Conservation (phyloP, 208 protist genomes). For the Crithidia bombi region DNA sequence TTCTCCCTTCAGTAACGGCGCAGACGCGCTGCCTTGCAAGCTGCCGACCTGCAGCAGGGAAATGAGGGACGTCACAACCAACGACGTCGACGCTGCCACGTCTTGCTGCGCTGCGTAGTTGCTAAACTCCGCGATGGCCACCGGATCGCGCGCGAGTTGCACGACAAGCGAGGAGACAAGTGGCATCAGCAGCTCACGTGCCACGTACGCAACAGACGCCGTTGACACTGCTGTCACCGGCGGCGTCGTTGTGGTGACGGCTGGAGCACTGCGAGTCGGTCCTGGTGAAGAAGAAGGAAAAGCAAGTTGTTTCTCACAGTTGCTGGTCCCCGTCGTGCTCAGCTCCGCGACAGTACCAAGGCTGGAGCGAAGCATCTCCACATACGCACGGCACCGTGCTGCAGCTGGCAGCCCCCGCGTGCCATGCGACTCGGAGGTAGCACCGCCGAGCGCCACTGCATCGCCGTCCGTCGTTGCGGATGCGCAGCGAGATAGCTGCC, state of each 20-base stretch:
- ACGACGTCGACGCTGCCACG: background rate
- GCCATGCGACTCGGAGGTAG: background rate
- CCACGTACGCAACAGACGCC: background rate
- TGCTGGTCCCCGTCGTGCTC: background rate
- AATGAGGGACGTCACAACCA: background rate
- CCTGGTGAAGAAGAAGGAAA: too few species aligned
- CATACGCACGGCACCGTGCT: constrained; percentile 22
- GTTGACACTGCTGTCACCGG: background rate
- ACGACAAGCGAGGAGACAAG: constrained; percentile 26
- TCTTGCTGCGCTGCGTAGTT: background rate
- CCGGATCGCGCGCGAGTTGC: constrained; percentile 27
- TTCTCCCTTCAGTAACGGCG: background rate
- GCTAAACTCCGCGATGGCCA: constrained; percentile 13
- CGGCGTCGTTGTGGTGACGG: background rate
- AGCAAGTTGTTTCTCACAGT: background rate
- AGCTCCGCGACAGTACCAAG: constrained; percentile 17
- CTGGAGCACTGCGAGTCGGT: constrained; percentile 9
- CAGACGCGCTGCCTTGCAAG: background rate
- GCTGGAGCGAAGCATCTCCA: constrained; percentile 26
- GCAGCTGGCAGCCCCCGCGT: background rate
- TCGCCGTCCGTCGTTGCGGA: too few species aligned
- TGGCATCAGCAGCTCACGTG: constrained; percentile 14
- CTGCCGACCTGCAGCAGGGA: background rate
- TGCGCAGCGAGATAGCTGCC: background rate
- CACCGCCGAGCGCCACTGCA: too few species aligned